Evolutionary conservation across 257 asterid species (phyloP).

Genomic region (Solanum microdontum): DNA sequence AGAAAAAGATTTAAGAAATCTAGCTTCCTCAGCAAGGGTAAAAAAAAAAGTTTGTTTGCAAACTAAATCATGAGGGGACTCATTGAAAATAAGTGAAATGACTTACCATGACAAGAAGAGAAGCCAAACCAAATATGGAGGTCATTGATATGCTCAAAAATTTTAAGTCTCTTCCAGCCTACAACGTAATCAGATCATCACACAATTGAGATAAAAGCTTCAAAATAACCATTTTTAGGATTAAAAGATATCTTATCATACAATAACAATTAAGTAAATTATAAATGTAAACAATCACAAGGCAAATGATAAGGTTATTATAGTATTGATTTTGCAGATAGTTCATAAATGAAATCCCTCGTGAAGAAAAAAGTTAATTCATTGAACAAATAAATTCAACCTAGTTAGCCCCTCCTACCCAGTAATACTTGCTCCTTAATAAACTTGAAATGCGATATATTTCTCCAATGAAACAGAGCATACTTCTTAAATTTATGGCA

Average conservation of each 20-base stretch:
- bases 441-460: not conserved
- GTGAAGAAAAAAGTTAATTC: too few species aligned
- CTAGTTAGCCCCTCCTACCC: too few species aligned
- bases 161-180: too few species aligned
- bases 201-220: too few species aligned
- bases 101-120: too few species aligned
- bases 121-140: too few species aligned
- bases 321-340: not conserved
- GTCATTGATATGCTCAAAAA: too few species aligned
- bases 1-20: not conserved
- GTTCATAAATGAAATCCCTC: too few species aligned
- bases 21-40: not conserved
- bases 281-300: not conserved
- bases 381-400: too few species aligned
- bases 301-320: not conserved
- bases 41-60: not conserved
- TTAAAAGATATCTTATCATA: not conserved
- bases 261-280: not conserved
- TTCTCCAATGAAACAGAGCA: not conserved
- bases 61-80: too few species aligned
- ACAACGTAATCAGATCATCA: too few species aligned
- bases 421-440: not conserved
- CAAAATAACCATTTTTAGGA: not conserved
- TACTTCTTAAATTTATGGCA: not conserved
- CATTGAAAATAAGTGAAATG: too few species aligned